Conservation (phyloP, 129 eudicot genomes). For the Tagetes patula region DNA sequence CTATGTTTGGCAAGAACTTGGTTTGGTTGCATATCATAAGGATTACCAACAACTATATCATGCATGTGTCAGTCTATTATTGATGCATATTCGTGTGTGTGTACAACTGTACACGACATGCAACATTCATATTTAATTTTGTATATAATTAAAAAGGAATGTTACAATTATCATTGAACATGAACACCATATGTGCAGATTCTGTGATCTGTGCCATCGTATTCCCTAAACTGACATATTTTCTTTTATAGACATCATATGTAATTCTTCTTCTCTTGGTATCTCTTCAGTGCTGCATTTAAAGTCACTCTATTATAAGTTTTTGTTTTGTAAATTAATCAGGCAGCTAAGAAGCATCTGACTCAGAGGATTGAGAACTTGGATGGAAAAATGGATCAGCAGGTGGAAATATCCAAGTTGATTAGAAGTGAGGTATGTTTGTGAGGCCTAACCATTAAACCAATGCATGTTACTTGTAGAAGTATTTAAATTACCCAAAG, state of each 20-base stretch:
- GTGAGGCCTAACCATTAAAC: background rate
- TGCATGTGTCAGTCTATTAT: background rate
- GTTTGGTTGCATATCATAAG: conserved; percentile 6
- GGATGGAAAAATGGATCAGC: conserved; percentile 83
- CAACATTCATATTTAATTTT: background rate
- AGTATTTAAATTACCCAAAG: background rate
- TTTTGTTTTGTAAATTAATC: conserved; percentile 23
- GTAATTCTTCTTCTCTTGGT: background rate
- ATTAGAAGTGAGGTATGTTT: conserved; percentile 61
- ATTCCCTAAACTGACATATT: background rate
- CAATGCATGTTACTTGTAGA: background rate
- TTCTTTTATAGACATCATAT: background rate
- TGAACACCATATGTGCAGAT: background rate
- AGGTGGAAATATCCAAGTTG: conserved; percentile 68
- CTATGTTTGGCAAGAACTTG: conserved; percentile 10
- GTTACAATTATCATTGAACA: background rate
- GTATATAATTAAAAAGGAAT: conserved; percentile 1
- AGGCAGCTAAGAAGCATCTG: conserved; percentile 87
- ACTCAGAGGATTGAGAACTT: conserved; percentile 85
- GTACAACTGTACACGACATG: conserved; percentile 6
- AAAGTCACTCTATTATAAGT: conserved; percentile 5
- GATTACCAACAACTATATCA: background rate
- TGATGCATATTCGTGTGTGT: background rate
- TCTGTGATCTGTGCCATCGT: background rate
- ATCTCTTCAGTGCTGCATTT: conserved; percentile 8